Percentiles rank a stretch among this genome's conserved stretches.
These are phyloP conservation scores for Limnanthes douglasii DNA, from an alignment of 345 rosid species.

Conservation along the genomic window DNA sequence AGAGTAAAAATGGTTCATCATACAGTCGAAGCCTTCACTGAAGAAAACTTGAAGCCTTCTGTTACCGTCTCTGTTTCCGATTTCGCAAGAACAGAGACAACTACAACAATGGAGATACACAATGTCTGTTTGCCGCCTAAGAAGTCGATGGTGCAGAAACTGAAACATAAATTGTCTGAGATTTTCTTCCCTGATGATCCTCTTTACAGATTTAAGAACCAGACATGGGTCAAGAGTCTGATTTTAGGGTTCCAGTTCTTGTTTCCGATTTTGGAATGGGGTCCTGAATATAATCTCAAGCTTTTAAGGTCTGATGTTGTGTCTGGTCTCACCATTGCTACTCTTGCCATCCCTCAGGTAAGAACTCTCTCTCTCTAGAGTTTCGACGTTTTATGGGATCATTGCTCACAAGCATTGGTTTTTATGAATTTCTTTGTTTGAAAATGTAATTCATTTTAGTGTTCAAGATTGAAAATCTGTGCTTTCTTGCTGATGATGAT, in stretches of 20 bases:
- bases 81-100: conserved; percentile 1
- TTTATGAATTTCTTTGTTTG: too few relatives aligned
- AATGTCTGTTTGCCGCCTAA: conserved; percentile 64
- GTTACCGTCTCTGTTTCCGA: too few relatives aligned
- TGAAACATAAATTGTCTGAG: conserved; percentile 40
- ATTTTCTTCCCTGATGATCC: conserved; percentile 98
- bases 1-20: too few relatives aligned
- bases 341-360: conserved; percentile 99
- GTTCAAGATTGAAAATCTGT: too few relatives aligned
- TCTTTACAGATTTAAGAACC: conserved; percentile 64
- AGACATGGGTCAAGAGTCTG: conserved; percentile 37
- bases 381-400: background rate
- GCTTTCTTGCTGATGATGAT: too few relatives aligned
- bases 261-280: conserved; percentile 83
- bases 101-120: conserved; percentile 36
- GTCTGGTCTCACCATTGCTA: conserved; percentile 98
- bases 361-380: background rate
- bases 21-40: too few relatives aligned
- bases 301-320: conserved; percentile 73
- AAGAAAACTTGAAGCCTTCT: too few relatives aligned
- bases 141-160: conserved; percentile 44
- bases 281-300: conserved; percentile 36
- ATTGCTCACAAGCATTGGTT: background rate
- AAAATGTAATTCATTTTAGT: too few relatives aligned
- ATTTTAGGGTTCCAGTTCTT: conserved; percentile 50